Evolutionary conservation across 768 basidiomycete genomes (phyloP).

Genomic region (Lactarius psammicola): DNA sequence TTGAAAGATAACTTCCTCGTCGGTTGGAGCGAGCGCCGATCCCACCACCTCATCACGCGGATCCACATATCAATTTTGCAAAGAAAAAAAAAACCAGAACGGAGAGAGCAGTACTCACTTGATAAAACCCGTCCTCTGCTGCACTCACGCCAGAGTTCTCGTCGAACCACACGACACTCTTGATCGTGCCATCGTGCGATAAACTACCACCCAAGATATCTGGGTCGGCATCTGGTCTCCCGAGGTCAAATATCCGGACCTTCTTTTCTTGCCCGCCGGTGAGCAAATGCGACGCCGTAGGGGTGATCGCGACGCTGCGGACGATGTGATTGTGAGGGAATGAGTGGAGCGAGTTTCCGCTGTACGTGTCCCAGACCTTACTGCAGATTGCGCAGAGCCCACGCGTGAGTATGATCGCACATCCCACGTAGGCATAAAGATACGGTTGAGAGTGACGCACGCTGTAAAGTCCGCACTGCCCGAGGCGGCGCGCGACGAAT

Average conservation of each 20-base stretch:
- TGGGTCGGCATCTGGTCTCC: constrained; percentile 82
- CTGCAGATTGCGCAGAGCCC: constrained; percentile 51
- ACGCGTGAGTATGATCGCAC: constrained; percentile 12
- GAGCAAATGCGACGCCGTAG: constrained; percentile 63
- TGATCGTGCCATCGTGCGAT: constrained; percentile 86
- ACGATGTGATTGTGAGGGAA: constrained; percentile 99
- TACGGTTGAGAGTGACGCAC: constrained; percentile 55
- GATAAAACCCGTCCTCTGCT: constrained; percentile 87
- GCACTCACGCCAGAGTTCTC: constrained; percentile 86
- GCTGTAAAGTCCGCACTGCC: constrained; percentile 98
- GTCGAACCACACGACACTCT: constrained; percentile 92
- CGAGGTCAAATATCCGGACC: constrained; percentile 90
- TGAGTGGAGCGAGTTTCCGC: constrained; percentile 85
- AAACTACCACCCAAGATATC: constrained; percentile 61
- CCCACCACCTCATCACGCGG: constrained; percentile 81
- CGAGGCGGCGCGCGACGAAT: constrained; percentile 83
- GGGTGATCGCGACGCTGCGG: constrained; percentile 87
- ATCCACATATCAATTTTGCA: constrained; percentile 11
- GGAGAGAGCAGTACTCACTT: constrained; percentile 52
- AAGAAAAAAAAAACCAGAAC: neutral
- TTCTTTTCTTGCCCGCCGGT: constrained; percentile 98
- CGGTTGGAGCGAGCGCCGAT: constrained; percentile 73
- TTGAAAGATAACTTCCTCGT: constrained; percentile 71
- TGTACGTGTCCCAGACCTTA: constrained; percentile 95
- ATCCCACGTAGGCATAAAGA: constrained; percentile 24